Conservation (phyloP, 805 yeast species). For the Cyberlindnera petersonii region DNA sequence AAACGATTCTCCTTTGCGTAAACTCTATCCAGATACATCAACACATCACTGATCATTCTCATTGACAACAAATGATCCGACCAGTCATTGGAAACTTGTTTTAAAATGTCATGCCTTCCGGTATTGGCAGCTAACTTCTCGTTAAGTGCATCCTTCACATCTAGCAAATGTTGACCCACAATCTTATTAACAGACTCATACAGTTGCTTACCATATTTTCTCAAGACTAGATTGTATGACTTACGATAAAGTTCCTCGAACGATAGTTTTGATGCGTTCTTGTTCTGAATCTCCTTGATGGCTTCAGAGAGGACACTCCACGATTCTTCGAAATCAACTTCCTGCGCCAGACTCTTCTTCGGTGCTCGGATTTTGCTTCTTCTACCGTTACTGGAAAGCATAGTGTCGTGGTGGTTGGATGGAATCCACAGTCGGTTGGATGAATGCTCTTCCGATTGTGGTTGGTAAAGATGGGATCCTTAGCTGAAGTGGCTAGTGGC, state of each 20-base stretch:
- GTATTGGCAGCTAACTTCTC: constrained; percentile 12
- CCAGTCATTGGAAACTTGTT: constrained; percentile 46
- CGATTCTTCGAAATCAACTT: constrained; percentile 55
- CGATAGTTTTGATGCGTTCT: constrained; percentile 69
- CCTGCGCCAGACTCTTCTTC: constrained; percentile 30
- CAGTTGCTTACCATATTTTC: constrained; percentile 61
- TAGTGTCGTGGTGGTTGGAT: no score
- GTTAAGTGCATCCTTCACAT: constrained; percentile 21
- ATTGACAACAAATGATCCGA: constrained; percentile 65
- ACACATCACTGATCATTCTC: constrained; percentile 76
- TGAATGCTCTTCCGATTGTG: no score
- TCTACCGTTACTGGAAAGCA: constrained; percentile 33
- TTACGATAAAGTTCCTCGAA: constrained; percentile 80
- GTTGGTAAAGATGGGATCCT: no score
- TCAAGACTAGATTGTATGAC: constrained; percentile 70
- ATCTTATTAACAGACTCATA: constrained; percentile 56
- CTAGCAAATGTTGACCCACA: constrained; percentile 44
- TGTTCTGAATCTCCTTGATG: constrained; percentile 63
- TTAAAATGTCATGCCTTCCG: constrained; percentile 31
- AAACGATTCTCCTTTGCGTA: constrained; percentile 67
- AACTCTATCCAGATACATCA: constrained; percentile 84
- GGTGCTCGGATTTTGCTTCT: constrained; percentile 67
- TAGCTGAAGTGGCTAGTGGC: no score
- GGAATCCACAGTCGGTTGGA: no score
- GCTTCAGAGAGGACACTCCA: constrained; percentile 69